A percentile compares a stretch with the other conserved stretches of the same genome.
phyloP scores from a whole-genome alignment of 148 eudicot species.

The Agrostemma githago region DNA sequence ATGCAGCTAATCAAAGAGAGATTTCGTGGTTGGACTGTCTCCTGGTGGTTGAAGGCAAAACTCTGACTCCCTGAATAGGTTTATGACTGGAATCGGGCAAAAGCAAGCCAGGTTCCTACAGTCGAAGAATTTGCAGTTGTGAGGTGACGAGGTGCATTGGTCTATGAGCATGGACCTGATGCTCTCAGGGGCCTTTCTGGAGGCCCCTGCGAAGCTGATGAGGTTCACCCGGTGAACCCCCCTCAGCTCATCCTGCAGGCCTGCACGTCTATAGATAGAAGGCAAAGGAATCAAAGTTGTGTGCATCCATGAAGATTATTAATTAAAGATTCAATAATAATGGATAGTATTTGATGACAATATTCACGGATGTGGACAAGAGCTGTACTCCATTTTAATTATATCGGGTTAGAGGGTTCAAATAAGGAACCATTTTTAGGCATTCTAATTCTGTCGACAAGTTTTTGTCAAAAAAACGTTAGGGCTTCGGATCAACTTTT shows the following conservation, averaged over 20 bases:
- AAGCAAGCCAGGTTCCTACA: conserved; percentile 39
- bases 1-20: conserved; percentile 85
- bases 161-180: conserved; percentile 52
- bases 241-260: conserved; percentile 46
- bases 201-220: conserved; percentile 66
- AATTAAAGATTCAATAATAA: too few relatives aligned
- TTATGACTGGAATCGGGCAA: conserved; percentile 35
- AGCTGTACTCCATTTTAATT: too few relatives aligned
- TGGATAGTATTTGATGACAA: too few relatives aligned
- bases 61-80: conserved; percentile 58
- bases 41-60: conserved; percentile 86
- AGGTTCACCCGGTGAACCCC: conserved; percentile 32
- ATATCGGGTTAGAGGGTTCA: too few relatives aligned
- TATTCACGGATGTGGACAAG: too few relatives aligned
- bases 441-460: too few relatives aligned
- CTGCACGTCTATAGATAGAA: too few relatives aligned
- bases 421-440: too few relatives aligned
- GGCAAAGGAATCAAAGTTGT: too few relatives aligned
- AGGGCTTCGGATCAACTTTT: too few relatives aligned
- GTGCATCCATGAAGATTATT: too few relatives aligned
- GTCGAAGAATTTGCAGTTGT: conserved; percentile 41
- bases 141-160: conserved; percentile 40
- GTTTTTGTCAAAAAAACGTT: too few relatives aligned
- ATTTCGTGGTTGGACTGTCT: conserved; percentile 72
- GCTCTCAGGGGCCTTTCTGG: conserved; percentile 33